These are phyloP conservation scores for Wickerhamomyces pijperi DNA, from an alignment of 805 yeast genomes.

Conservation along the genomic window DNA sequence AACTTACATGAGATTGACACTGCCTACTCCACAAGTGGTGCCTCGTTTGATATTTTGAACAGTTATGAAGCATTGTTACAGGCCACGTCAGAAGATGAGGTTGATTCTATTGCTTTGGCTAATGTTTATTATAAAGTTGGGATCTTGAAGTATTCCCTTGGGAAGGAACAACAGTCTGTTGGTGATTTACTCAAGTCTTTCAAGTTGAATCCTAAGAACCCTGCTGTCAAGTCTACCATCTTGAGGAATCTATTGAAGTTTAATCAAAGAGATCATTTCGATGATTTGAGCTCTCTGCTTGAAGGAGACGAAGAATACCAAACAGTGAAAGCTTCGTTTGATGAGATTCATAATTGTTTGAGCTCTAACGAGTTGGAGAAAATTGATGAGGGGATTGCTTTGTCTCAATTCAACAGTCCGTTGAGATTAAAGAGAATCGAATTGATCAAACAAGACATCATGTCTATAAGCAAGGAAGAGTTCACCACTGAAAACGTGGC, in stretches of 20 bases:
- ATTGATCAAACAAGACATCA: constrained; percentile 17
- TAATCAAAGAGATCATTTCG: constrained; percentile 35
- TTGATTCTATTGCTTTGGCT: constrained; percentile 17
- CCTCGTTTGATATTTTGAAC: constrained; percentile 11
- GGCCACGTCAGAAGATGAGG: constrained; percentile 1
- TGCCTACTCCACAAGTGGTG: constrained; percentile 8
- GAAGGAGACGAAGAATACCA: constrained; percentile 5
- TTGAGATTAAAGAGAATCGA: constrained; percentile 22
- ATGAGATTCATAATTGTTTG: constrained; percentile 11
- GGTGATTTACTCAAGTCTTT: constrained; percentile 39
- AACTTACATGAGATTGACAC: constrained; percentile 11
- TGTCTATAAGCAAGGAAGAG: constrained; percentile 4
- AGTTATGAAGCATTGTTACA: constrained; percentile 12
- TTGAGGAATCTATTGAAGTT: constrained; percentile 30
- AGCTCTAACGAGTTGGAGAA: constrained; percentile 20
- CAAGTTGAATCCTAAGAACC: constrained; percentile 25
- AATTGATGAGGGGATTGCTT: constrained; percentile 22
- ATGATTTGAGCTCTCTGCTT: background rate
- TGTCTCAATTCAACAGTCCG: constrained; percentile 33
- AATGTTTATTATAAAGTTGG: constrained; percentile 51
- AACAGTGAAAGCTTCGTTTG: constrained; percentile 10
- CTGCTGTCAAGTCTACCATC: constrained; percentile 30
- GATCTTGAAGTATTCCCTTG: constrained; percentile 44
- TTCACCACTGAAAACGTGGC: constrained; percentile 8
- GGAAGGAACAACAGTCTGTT: constrained; percentile 42